Base-by-base conservation (phyloP, 2,329 filamentous ascomycete genomes). In the Rhynchosporium graminicola region DNA sequence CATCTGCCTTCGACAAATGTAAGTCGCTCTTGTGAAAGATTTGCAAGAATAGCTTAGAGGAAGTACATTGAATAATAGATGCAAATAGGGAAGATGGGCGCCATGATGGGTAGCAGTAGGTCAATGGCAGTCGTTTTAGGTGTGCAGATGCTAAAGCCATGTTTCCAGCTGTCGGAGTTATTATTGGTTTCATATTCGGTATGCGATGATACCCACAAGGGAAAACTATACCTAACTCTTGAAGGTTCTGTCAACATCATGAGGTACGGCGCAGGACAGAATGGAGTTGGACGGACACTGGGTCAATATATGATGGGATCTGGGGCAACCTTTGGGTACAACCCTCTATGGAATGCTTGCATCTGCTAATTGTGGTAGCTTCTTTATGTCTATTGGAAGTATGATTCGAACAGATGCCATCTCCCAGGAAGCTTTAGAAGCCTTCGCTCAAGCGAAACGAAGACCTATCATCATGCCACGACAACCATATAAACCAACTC, bases 341-440 rank as follows among this genome's bases (percentile, higher is more conserved):
- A 58, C 57, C 5, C 12, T n/a, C 36, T 56, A 10, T 51, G 50
- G 13, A 15, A 45, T 33, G 26, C 20, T 4, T 46, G 31, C 50
- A 15, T n/a, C 3, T 48, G 40, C 38, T 63, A n/a, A 60, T 31
- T 54, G n/a, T n/a, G 3, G 9, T 67, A 88, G 85, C 29, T 97
- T 98, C 80, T 99, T 99, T 83, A 99, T 99, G 95, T 94, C 91
- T 62, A 97, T 99, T 71, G 95, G 95, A 70, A 97, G 92, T 71
- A 93, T 96, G 50, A 97, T 99, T 73, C 90, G 95, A 74, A 93
- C 92, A 64, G 95, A 99, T 71, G 87, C 71, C 6, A 65, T 91
- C 68, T 91, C 91, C 48, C 87, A 89, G 43, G 87, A 90, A 71
- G 81, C 88, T 63, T 83, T 87, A 69, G 85, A 92, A 74, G 86